Evolutionary conservation across 495 filamentous ascomycete genomes (phyloP).

Genomic region (Schizothecium vesticola): DNA sequence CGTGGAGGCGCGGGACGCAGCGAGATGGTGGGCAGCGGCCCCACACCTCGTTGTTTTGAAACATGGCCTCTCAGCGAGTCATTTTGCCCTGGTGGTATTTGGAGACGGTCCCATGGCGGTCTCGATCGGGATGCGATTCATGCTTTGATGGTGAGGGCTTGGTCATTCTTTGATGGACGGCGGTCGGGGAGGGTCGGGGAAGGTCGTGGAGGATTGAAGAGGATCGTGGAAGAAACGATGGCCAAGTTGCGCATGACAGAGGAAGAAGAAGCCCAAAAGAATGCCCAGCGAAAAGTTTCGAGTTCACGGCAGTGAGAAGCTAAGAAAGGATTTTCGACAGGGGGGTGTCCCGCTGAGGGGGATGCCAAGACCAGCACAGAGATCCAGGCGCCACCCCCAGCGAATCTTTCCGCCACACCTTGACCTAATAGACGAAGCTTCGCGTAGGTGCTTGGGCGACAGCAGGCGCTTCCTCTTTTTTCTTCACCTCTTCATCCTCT

Average conservation of each 20-base stretch:
- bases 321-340: not conserved
- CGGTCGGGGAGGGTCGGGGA: not conserved
- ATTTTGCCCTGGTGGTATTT: not conserved
- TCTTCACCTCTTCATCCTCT: not conserved
- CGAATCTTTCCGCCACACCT: slow-evolving; percentile 5
- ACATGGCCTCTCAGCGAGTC: slow-evolving; percentile 8
- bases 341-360: not conserved
- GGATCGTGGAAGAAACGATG: not conserved
- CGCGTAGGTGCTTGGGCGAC: not conserved
- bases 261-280: not conserved
- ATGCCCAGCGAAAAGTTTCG: not conserved
- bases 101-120: not conserved
- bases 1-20: not conserved
- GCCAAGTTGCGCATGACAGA: not conserved
- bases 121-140: not conserved
- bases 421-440: slow-evolving; percentile 1
- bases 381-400: slow-evolving; percentile 6
- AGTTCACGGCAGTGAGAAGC: not conserved
- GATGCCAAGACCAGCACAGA: not conserved
- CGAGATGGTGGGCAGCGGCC: not conserved
- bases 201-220: not conserved
- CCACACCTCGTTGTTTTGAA: slow-evolving; percentile 10
- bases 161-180: not conserved
- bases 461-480: not conserved
- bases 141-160: too few species aligned